Percentiles rank a stretch among this genome's conserved stretches.
Conservation (phyloP, 352 stramenopile species). For the Elongisporangium undulatum region DNA sequence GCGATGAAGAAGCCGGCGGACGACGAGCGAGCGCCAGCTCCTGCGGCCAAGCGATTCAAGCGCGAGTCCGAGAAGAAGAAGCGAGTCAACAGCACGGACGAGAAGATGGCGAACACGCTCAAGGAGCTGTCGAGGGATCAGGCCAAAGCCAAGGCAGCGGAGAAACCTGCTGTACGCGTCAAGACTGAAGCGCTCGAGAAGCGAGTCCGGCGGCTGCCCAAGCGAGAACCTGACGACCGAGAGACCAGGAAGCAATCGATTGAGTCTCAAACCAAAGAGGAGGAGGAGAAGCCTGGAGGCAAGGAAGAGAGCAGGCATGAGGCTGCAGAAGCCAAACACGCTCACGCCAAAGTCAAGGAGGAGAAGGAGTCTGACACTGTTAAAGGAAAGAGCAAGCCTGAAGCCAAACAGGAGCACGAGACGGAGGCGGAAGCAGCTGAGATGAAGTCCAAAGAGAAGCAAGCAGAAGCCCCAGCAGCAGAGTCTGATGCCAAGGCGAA, state of each 20-base stretch:
- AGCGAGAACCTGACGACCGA: background rate
- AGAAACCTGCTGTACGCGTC: too few relatives aligned
- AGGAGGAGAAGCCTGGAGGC: too few relatives aligned
- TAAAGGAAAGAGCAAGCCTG: background rate
- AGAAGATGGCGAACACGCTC: background rate
- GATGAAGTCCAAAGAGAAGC: background rate
- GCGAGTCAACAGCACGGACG: background rate
- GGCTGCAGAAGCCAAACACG: background rate
- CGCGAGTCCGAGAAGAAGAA: background rate
- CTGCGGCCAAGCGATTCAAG: background rate
- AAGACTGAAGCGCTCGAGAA: background rate
- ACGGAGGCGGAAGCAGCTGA: too few relatives aligned
- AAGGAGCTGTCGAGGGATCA: background rate
- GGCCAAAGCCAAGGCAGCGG: background rate
- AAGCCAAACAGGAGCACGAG: too few relatives aligned
- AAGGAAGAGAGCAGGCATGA: background rate
- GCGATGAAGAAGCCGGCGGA: background rate
- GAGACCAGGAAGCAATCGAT: background rate
- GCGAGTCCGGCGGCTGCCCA: background rate
- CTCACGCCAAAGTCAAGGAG: constrained; percentile 11
- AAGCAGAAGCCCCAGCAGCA: too few relatives aligned
- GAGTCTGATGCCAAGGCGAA: background rate
- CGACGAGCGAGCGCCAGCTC: background rate
- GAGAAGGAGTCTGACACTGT: constrained; percentile 10
- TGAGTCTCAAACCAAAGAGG: background rate